phyloP scores from a whole-genome alignment of 345 rosid genomes.

The Camelina laxa region DNA sequence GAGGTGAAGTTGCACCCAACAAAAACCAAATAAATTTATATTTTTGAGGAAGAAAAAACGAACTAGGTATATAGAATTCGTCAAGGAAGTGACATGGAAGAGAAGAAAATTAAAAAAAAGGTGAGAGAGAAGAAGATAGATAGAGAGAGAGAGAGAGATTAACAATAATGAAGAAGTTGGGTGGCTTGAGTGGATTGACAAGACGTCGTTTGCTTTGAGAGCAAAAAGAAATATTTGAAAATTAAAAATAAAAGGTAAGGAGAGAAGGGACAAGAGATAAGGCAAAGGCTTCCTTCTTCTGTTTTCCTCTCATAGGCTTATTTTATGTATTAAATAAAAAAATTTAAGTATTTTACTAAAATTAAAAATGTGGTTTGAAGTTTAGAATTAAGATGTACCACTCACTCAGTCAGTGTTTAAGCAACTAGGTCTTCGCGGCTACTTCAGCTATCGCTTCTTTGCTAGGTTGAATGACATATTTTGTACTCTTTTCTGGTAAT shows the following conservation, averaged over 20 bases:
- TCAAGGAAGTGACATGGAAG: conserved; percentile 33
- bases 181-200: conserved; percentile 66
- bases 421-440: conserved; percentile 20
- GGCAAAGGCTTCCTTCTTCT: conserved; percentile 42
- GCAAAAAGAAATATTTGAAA: conserved; percentile 48
- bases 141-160: conserved; percentile 31
- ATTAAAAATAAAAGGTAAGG: conserved; percentile 49
- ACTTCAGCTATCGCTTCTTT: conserved; percentile 12
- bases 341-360: neutral
- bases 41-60: conserved; percentile 33
- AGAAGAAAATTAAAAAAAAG: conserved; percentile 22
- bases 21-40: conserved; percentile 34
- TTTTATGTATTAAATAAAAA: neutral
- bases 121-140: conserved; percentile 3
- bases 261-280: conserved; percentile 47
- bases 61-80: conserved; percentile 45
- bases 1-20: conserved; percentile 65
- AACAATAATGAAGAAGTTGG: conserved; percentile 59
- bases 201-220: conserved; percentile 55
- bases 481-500: neutral
- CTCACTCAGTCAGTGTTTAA: neutral
- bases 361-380: neutral
- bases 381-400: conserved; percentile 15
- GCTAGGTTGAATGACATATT: conserved; percentile 7
- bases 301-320: conserved; percentile 24